Percentiles rank a stretch among this genome's conserved stretches.
Conservation (phyloP, 305 asterid species). For the Solanum hybrid region DNA sequence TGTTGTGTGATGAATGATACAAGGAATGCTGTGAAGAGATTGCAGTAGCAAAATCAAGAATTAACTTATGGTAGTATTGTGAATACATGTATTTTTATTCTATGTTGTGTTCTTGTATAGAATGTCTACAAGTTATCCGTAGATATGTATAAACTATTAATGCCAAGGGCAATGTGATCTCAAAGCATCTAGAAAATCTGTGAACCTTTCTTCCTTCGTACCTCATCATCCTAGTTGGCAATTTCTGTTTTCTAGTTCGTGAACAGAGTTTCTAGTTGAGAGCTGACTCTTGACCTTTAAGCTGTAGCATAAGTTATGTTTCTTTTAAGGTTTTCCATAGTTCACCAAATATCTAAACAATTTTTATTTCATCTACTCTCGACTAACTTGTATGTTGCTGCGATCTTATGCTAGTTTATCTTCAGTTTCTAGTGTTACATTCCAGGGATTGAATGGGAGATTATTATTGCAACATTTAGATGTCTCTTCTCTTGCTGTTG, state of each 20-base stretch:
- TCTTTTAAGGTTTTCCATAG: background rate
- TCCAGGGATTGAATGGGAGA: background rate
- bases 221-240: background rate
- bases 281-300: background rate
- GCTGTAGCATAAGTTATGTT: background rate
- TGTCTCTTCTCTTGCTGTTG: background rate
- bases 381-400: background rate
- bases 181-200: background rate
- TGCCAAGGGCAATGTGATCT: background rate
- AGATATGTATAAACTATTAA: background rate
- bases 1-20: background rate
- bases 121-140: background rate
- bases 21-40: background rate
- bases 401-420: background rate
- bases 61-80: background rate
- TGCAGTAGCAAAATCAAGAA: background rate
- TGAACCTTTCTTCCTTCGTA: background rate
- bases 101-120: background rate
- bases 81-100: background rate
- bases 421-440: background rate
- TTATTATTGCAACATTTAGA: background rate
- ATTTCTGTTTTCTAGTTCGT: background rate
- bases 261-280: background rate
- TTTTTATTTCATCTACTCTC: background rate
- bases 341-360: background rate